Evolutionary conservation across 345 rosid genomes (phyloP).

Genomic region (Hirschfeldia incana): DNA sequence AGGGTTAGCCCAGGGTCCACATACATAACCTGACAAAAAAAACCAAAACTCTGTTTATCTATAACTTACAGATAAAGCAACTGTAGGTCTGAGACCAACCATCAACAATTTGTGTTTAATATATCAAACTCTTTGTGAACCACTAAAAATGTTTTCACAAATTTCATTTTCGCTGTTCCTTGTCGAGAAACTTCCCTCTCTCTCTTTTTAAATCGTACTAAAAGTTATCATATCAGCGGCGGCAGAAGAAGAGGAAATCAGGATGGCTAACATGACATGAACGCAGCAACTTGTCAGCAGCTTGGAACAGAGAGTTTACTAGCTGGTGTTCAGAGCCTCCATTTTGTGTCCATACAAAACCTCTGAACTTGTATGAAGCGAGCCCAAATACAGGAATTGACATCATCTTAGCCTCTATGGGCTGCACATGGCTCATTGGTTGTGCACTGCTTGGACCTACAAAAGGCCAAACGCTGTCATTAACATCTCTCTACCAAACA

Average conservation of each 20-base stretch:
- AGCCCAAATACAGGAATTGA: slow-evolving; percentile 68
- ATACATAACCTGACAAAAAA: slow-evolving; percentile 29
- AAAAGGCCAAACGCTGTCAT: slow-evolving; percentile 11
- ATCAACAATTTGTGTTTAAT: slow-evolving; percentile 29
- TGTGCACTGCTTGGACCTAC: slow-evolving; percentile 37
- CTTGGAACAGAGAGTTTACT: slow-evolving; percentile 52
- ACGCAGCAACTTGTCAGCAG: slow-evolving; percentile 69
- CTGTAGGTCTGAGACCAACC: slow-evolving; percentile 25
- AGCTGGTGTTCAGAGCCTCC: slow-evolving; percentile 46
- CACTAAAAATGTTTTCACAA: not conserved
- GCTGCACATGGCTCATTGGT: slow-evolving; percentile 28
- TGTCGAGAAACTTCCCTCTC: slow-evolving; percentile 6
- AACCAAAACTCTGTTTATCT: slow-evolving; percentile 28
- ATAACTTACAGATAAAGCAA: slow-evolving; percentile 21
- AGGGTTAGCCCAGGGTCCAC: slow-evolving; percentile 16
- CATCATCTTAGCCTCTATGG: slow-evolving; percentile 41
- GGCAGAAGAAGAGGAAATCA: slow-evolving; percentile 72
- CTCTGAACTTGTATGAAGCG: slow-evolving; percentile 79
- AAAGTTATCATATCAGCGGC: slow-evolving; percentile 31
- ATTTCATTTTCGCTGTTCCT: not conserved
- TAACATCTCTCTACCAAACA: slow-evolving; percentile 5
- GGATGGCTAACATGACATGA: slow-evolving; percentile 70
- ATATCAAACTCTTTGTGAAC: slow-evolving; percentile 1
- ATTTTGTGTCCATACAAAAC: slow-evolving; percentile 72
- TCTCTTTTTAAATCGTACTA: not conserved